Evolutionary conservation across 768 basidiomycete genomes (phyloP).

Genomic region (Flagelloscypha sp.): DNA sequence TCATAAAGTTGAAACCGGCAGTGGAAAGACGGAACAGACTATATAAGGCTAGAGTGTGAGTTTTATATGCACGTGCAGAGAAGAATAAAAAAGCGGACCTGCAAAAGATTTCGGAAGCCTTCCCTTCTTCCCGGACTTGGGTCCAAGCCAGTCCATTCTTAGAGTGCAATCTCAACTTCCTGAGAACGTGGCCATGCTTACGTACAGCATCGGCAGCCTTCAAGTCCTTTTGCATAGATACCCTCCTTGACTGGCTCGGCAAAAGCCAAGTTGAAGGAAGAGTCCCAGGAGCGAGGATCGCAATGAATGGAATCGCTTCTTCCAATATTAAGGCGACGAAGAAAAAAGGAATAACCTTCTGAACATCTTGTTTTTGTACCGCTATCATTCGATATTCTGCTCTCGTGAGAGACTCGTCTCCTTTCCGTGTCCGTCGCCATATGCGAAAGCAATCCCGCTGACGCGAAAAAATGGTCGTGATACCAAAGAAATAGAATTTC

Average conservation of each 20-base stretch:
- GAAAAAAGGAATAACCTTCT: constrained; percentile 79
- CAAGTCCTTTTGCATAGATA: constrained; percentile 43
- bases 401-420: constrained; percentile 57
- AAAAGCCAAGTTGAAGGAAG: constrained; percentile 84
- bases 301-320: constrained; percentile 76
- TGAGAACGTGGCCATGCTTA: constrained; percentile 28
- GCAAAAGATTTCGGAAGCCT: constrained; percentile 40
- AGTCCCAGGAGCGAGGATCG: constrained; percentile 76
- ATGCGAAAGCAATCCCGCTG: constrained; percentile 48
- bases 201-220: constrained; percentile 35
- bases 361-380: constrained; percentile 56
- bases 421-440: constrained; percentile 43
- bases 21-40: constrained; percentile 37
- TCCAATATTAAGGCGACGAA: constrained; percentile 67
- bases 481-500: constrained; percentile 82
- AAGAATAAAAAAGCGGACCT: constrained; percentile 36
- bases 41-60: constrained; percentile 5
- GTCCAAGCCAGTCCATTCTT: constrained; percentile 26
- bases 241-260: constrained; percentile 67
- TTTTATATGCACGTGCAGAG: not conserved
- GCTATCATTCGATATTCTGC: constrained; percentile 62
- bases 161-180: constrained; percentile 23
- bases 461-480: constrained; percentile 63
- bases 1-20: constrained; percentile 32
- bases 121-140: constrained; percentile 18